Evolutionary conservation across 2,329 filamentous ascomycete genomes (phyloP).

Genomic region (Metarhizium anisopliae): DNA sequence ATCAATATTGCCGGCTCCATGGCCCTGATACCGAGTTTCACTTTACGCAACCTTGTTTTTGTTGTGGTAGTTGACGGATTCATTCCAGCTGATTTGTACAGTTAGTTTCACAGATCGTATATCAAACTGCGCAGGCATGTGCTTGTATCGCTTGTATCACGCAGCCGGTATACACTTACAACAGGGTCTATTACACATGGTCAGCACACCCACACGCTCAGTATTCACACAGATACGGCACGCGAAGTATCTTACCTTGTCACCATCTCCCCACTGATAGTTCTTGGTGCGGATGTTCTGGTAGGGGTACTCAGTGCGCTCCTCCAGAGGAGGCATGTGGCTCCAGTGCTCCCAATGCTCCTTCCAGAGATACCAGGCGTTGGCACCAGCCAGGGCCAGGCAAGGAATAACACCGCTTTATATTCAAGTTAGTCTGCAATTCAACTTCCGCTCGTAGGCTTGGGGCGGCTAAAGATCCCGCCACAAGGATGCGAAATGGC

Average conservation of each 20-base stretch:
- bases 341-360: constrained; percentile 96
- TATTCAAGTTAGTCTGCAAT: not conserved
- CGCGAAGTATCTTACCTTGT: constrained; percentile 57
- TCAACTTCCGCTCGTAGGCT: constrained; percentile 5
- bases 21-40: constrained; percentile 10
- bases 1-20: constrained; percentile 11
- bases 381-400: constrained; percentile 63
- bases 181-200: constrained; percentile 40
- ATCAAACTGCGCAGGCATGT: not conserved
- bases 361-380: constrained; percentile 85
- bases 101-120: not conserved
- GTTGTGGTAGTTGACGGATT: constrained; percentile 93
- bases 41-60: constrained; percentile 60
- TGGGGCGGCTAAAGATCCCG: not conserved
- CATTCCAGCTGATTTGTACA: constrained; percentile 66
- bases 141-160: not conserved
- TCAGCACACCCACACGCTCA: not conserved
- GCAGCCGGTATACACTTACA: constrained; percentile 20
- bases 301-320: constrained; percentile 89
- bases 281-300: constrained; percentile 98
- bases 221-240: not conserved
- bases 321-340: constrained; percentile 79
- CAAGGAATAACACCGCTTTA: constrained; percentile 64
- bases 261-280: constrained; percentile 89
- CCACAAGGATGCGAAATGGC: not conserved